Conservation (phyloP, 108 stramenopile genomes). For the Aurantiochytrium sp. region DNA sequence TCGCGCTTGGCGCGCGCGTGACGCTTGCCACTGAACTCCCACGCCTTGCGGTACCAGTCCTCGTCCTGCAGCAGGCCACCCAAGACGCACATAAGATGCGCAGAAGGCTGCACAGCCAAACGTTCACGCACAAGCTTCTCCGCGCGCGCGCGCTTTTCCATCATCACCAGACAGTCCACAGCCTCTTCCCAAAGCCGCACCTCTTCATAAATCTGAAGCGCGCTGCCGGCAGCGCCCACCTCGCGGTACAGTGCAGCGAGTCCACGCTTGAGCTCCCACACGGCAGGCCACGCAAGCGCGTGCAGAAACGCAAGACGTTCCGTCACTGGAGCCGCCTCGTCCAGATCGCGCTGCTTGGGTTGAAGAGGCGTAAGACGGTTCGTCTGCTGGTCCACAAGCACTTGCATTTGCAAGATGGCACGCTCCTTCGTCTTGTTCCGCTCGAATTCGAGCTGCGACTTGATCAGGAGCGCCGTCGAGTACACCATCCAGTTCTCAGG, state of each 20-base stretch:
- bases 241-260: conserved; percentile 80
- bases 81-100: conserved; percentile 78
- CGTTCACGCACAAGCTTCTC: conserved; percentile 75
- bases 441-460: conserved; percentile 62
- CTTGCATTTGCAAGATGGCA: conserved; percentile 90
- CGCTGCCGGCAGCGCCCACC: conserved; percentile 77
- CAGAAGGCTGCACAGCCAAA: conserved; percentile 58
- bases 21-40: conserved; percentile 53
- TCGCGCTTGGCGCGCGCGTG: conserved; percentile 69
- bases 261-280: conserved; percentile 83
- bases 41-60: conserved; percentile 68
- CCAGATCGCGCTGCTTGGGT: conserved; percentile 28
- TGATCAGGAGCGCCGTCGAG: conserved; percentile 89
- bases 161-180: conserved; percentile 79
- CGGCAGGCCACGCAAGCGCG: conserved; percentile 79
- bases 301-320: conserved; percentile 73
- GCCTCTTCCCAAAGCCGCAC: conserved; percentile 96
- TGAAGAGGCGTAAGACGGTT: conserved; percentile 46
- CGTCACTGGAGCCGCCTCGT: conserved; percentile 79
- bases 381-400: conserved; percentile 85
- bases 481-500: conserved; percentile 78
- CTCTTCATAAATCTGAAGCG: conserved; percentile 81
- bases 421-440: conserved; percentile 42
- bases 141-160: conserved; percentile 75
- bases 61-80: conserved; percentile 77